phyloP scores from a whole-genome alignment of 192 early-diverging fungal genomes.

The Chytriomyces hyalinus region DNA sequence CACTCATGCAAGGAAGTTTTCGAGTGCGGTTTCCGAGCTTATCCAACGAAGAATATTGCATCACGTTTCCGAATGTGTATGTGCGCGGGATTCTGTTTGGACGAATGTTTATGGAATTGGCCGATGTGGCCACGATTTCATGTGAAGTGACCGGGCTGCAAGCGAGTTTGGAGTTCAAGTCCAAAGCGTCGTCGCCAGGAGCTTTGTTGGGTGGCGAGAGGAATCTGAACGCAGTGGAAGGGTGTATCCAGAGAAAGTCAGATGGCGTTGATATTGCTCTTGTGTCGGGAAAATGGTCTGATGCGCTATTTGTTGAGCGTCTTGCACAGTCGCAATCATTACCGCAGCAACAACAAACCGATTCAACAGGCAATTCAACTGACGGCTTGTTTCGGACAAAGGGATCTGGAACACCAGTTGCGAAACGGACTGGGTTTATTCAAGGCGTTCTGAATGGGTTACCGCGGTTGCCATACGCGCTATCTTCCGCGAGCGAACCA shows the following conservation, averaged over 20 bases:
- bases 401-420: no score
- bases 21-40: constrained; percentile 50
- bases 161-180: constrained; percentile 5
- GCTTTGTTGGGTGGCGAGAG: constrained; percentile 67
- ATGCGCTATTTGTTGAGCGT: constrained; percentile 57
- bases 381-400: no score
- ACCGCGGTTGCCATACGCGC: no score
- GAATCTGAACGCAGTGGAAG: constrained; percentile 60
- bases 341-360: constrained; percentile 71
- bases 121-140: constrained; percentile 64
- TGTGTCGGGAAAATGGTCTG: constrained; percentile 81
- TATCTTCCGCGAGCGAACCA: no score
- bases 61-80: constrained; percentile 67
- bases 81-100: constrained; percentile 73
- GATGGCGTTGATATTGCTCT: not conserved
- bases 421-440: no score
- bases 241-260: constrained; percentile 47
- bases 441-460: no score
- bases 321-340: constrained; percentile 63
- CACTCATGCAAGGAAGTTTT: constrained; percentile 66
- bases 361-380: no score
- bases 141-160: constrained; percentile 70
- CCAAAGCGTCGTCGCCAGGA: constrained; percentile 69
- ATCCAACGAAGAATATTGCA: constrained; percentile 67
- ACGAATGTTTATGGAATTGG: constrained; percentile 63